A percentile compares a stretch with the other conserved stretches of the same genome.
Conservation (phyloP, 306 rosid genomes). For the Inga laurina region DNA sequence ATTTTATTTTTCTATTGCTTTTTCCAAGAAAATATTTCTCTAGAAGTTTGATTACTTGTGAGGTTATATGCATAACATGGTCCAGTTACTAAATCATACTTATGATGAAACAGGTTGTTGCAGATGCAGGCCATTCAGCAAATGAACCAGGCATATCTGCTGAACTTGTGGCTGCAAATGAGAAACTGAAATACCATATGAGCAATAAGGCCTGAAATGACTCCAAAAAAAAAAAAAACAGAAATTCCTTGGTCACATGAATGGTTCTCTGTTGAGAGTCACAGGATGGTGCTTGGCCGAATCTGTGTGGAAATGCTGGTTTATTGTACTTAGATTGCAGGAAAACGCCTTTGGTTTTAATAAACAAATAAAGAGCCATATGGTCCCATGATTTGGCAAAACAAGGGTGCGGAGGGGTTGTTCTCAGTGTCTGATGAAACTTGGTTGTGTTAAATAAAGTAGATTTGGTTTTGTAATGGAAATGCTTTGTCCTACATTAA, state of each 20-base stretch:
- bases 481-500: background rate
- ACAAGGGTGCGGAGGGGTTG: background rate
- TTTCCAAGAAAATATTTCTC: background rate
- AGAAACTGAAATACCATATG: slow-evolving; percentile 64
- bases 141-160: slow-evolving; percentile 88
- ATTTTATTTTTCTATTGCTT: background rate
- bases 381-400: background rate
- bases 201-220: slow-evolving; percentile 48
- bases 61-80: background rate
- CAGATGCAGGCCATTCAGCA: slow-evolving; percentile 93
- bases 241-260: background rate
- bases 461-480: background rate
- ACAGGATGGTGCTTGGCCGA: background rate
- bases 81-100: slow-evolving; percentile 27
- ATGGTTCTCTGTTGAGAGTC: background rate
- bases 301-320: slow-evolving; percentile 4
- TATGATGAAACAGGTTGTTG: slow-evolving; percentile 62
- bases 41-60: background rate
- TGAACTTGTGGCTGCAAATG: slow-evolving; percentile 93
- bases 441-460: background rate
- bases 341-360: background rate
- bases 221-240: slow-evolving; percentile 8
- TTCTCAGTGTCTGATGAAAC: background rate
- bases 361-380: background rate
- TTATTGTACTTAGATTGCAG: background rate